Percentiles rank a stretch among this genome's conserved stretches.
These are phyloP conservation scores for Aspergillus sp. DNA, from an alignment of 2,329 filamentous ascomycete species.

Conservation along the genomic window DNA sequence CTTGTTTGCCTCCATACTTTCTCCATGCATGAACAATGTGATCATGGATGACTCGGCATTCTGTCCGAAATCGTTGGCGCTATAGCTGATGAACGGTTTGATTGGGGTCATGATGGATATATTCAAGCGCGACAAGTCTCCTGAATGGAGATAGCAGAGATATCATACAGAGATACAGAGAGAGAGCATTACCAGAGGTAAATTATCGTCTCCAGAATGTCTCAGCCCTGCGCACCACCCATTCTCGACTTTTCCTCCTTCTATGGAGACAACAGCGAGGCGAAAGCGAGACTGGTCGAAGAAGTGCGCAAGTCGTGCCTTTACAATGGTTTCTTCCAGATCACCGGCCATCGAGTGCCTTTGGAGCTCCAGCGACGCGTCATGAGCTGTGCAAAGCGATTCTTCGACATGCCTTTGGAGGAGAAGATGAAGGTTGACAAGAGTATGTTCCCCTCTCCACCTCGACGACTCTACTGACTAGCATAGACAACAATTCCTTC, in stretches of 20 bases:
- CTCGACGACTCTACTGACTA: neutral
- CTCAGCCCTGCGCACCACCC: constrained; percentile 26
- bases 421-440: constrained; percentile 41
- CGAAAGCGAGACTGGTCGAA: constrained; percentile 28
- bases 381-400: constrained; percentile 39
- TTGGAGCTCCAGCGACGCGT: constrained; percentile 37
- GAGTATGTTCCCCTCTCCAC: constrained; percentile 19
- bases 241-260: constrained; percentile 35
- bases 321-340: constrained; percentile 47
- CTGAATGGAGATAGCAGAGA: neutral
- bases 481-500: constrained; percentile 29
- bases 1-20: neutral
- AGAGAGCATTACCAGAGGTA: neutral
- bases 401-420: constrained; percentile 41
- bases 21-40: neutral
- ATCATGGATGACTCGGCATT: constrained; percentile 6
- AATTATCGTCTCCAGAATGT: constrained; percentile 17
- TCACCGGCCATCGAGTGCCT: constrained; percentile 42
- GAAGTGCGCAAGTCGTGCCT: constrained; percentile 26
- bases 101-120: neutral
- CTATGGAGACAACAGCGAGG: constrained; percentile 27
- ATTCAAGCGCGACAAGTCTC: neutral
- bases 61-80: constrained; percentile 3
- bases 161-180: neutral
- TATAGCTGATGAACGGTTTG: neutral